A percentile compares a stretch with the other conserved stretches of the same genome.
Evolutionary conservation across 2,329 filamentous ascomycete species (phyloP).

Genomic region (Pyrenophora graminea): DNA sequence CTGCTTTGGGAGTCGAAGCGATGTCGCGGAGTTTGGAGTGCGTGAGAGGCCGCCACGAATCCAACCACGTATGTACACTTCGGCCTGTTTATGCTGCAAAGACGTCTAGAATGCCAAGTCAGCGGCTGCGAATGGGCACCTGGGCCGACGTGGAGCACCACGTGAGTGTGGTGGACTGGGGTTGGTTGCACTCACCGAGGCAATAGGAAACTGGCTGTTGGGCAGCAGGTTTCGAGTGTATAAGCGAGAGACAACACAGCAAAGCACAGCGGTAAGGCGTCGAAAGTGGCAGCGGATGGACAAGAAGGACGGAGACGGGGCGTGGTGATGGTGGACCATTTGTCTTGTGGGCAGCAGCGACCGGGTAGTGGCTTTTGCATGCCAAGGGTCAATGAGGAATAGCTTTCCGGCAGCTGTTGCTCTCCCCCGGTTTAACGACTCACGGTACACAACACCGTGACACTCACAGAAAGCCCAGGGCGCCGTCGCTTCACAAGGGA

Average conservation of each 20-base stretch:
- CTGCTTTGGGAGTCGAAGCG: conserved; percentile 34
- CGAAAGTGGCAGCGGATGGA: conserved; percentile 13
- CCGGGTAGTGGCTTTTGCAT: conserved; percentile 12
- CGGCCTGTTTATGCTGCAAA: conserved; percentile 34
- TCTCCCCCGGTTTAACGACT: conserved; percentile 31
- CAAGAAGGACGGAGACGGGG: conserved; percentile 20
- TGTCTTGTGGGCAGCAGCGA: conserved; percentile 28
- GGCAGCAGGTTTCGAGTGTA: conserved; percentile 5
- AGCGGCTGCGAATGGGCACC: conserved; percentile 30
- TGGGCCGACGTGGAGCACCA: conserved; percentile 33
- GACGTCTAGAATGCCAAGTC: conserved; percentile 29
- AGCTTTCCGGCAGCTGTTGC: conserved; percentile 20
- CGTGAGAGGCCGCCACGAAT: conserved; percentile 45
- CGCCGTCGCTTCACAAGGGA: conserved; percentile 20
- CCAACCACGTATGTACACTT: conserved; percentile 44
- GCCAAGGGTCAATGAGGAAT: conserved; percentile 21
- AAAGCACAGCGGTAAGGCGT: conserved; percentile 4
- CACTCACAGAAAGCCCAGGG: conserved; percentile 8
- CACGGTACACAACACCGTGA: conserved; percentile 27
- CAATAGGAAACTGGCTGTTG: conserved; percentile 1
- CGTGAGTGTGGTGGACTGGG: conserved; percentile 35
- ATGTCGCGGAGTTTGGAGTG: conserved; percentile 37
- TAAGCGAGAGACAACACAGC: conserved; percentile 11
- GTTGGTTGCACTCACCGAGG: conserved; percentile 27
- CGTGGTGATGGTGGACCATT: conserved; percentile 29